Base-by-base conservation (phyloP, 2,329 filamentous ascomycete genomes). In the Penicillium psychrosexuale region DNA sequence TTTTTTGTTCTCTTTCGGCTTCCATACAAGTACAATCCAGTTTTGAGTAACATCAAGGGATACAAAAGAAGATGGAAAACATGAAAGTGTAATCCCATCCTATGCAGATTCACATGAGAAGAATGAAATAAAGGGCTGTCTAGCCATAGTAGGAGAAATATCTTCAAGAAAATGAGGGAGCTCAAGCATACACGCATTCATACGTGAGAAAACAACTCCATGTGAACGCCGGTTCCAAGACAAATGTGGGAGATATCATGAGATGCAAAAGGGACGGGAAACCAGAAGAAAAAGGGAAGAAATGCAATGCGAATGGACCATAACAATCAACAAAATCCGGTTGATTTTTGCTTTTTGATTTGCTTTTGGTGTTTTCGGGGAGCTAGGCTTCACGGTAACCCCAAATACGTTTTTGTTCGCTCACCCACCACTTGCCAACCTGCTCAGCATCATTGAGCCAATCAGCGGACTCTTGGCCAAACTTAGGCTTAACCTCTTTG, bases 401-500 rank as follows among this genome's bases (percentile, higher is more conserved):
- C 67, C 66, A 69, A 17, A 69, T 61, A 8, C 64, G 62, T 22
- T 62, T 64, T 48, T 69, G 67, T 46, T 69, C 65, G n/a, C 49
- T 60, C 31, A 65, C 62, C 69, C 71, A 75, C 74, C 74, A 77
- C 27, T 64, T 65, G 3, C 66, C 69, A 31, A 75, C 66, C 51
- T 66, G 61, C 51, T 71, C 70, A 1, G 74, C 74, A 47, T 74
- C 66, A 15, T 62, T 47, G 8, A 72, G 60, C 74, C 74, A 76
- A 19, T 61, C 56, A 8, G 57, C 68, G 0, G 70, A 65, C 7
- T 70, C 67, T 13, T 62, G 56, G 9, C 73, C 69, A 47, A 70
- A 66, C 30, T 64, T 61, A 6, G 56, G 50, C 19, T 24, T 22
- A 6, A 75, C 68, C 0, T 48, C 57, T 3, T 65, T 46, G 0